Evolutionary conservation across 805 yeast genomes (phyloP).

Genomic region (Metschnikowia matae): DNA sequence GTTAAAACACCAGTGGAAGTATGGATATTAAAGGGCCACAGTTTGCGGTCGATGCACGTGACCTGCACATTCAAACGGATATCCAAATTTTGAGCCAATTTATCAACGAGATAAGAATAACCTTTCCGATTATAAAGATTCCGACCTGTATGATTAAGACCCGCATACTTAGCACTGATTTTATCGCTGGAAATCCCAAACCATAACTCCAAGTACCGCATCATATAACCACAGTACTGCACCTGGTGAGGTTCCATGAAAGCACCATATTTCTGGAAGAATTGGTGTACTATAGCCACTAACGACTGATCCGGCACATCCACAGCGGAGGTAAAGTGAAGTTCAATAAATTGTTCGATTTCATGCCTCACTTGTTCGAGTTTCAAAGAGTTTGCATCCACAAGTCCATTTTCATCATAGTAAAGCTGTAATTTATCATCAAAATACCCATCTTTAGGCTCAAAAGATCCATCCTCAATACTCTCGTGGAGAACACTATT

Average conservation of each 20-base stretch:
- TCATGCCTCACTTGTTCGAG: constrained; percentile 46
- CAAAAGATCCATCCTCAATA: constrained; percentile 18
- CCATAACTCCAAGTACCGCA: constrained; percentile 70
- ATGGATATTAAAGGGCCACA: constrained; percentile 13
- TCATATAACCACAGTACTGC: constrained; percentile 46
- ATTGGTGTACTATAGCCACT: constrained; percentile 45
- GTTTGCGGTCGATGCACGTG: constrained; percentile 28
- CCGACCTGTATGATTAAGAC: constrained; percentile 73
- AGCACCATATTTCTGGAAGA: constrained; percentile 41
- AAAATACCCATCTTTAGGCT: constrained; percentile 35
- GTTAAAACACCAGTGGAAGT: constrained; percentile 30
- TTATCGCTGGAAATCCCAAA: constrained; percentile 67
- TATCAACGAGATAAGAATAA: constrained; percentile 49
- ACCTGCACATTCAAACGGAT: constrained; percentile 44
- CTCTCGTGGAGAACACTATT: constrained; percentile 61
- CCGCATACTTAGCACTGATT: constrained; percentile 64
- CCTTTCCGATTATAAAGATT: constrained; percentile 67
- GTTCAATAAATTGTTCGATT: constrained; percentile 53
- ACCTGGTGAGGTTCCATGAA: constrained; percentile 51
- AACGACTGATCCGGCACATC: constrained; percentile 51
- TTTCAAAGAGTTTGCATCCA: constrained; percentile 27
- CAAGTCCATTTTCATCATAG: constrained; percentile 30
- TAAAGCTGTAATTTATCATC: constrained; percentile 42
- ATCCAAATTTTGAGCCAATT: constrained; percentile 32
- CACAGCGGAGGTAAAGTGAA: constrained; percentile 48